These are phyloP conservation scores for Tuber umbilicatum DNA, from an alignment of 495 filamentous ascomycete genomes.

Conservation along the genomic window DNA sequence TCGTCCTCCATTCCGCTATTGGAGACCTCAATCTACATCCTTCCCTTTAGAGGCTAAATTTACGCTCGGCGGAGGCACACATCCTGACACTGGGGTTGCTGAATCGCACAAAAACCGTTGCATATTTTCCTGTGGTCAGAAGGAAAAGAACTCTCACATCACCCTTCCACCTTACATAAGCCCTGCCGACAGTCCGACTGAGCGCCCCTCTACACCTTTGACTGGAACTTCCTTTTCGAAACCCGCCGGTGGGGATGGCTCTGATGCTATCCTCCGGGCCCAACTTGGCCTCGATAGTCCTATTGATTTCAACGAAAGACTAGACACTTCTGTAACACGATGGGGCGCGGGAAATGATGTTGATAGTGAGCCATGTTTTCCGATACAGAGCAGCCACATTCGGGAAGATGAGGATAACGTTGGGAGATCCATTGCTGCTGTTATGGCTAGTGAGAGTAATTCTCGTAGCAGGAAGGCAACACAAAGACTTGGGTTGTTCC, in stretches of 20 bases:
- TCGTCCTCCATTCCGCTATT: constrained; percentile 32
- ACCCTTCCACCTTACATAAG: constrained; percentile 40
- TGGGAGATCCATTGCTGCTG: constrained; percentile 37
- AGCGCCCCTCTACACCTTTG: constrained; percentile 34
- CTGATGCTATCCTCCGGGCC: constrained; percentile 11
- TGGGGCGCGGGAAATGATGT: background rate
- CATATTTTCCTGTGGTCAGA: background rate
- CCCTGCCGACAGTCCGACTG: constrained; percentile 40
- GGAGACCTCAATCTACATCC: constrained; percentile 35
- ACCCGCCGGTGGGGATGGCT: constrained; percentile 14
- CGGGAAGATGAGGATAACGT: constrained; percentile 24
- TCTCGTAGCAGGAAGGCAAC: constrained; percentile 87
- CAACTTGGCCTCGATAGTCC: constrained; percentile 22
- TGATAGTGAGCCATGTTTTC: background rate
- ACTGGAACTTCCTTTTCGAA: background rate
- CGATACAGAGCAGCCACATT: background rate
- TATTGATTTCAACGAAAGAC: constrained; percentile 25
- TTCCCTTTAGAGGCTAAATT: constrained; percentile 34
- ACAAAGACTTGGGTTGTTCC: constrained; percentile 86
- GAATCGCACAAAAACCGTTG: background rate
- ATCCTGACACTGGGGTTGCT: constrained; percentile 16
- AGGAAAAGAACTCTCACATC: constrained; percentile 5
- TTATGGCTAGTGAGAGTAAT: constrained; percentile 56
- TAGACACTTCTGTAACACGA: constrained; percentile 13
- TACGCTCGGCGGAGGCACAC: constrained; percentile 29